phyloP scores from a whole-genome alignment of 2,329 filamentous ascomycete species.

The Ophiostoma sp. region DNA sequence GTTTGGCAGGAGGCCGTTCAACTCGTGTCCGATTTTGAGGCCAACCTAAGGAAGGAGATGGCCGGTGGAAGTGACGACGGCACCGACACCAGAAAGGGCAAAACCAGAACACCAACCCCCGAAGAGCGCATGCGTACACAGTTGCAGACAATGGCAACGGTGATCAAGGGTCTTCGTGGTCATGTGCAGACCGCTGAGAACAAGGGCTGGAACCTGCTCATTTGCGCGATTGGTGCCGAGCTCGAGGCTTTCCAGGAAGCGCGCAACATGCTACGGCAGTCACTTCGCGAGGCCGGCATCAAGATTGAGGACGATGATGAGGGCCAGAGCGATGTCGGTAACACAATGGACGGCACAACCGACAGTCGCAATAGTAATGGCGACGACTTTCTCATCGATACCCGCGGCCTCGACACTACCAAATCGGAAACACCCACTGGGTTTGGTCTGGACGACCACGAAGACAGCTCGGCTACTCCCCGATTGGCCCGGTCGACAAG shows the following conservation, averaged over 20 bases:
- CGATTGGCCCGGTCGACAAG: slow-evolving; percentile 39
- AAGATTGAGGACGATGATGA: slow-evolving; percentile 30
- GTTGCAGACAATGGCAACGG: slow-evolving; percentile 56
- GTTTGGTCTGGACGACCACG: slow-evolving; percentile 1
- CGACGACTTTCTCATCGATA: background rate
- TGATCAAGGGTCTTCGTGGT: slow-evolving; percentile 57
- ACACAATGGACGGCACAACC: background rate
- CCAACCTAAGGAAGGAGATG: slow-evolving; percentile 59
- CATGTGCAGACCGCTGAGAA: slow-evolving; percentile 57
- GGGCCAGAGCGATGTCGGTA: background rate
- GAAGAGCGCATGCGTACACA: slow-evolving; percentile 40
- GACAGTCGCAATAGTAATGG: background rate
- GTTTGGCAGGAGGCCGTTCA: slow-evolving; percentile 66
- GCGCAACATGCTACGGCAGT: slow-evolving; percentile 35
- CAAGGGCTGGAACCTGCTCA: slow-evolving; percentile 70
- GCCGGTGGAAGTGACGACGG: slow-evolving; percentile 33
- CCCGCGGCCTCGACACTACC: background rate
- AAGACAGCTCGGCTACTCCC: slow-evolving; percentile 30
- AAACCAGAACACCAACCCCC: slow-evolving; percentile 21
- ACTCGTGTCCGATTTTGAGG: slow-evolving; percentile 65
- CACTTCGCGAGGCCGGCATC: slow-evolving; percentile 37
- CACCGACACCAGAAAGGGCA: slow-evolving; percentile 35
- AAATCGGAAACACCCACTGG: background rate
- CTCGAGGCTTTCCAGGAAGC: slow-evolving; percentile 40
- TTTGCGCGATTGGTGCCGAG: slow-evolving; percentile 72